Base-by-base conservation (phyloP, 495 filamentous ascomycete genomes). In the Xeromyces bisporus region DNA sequence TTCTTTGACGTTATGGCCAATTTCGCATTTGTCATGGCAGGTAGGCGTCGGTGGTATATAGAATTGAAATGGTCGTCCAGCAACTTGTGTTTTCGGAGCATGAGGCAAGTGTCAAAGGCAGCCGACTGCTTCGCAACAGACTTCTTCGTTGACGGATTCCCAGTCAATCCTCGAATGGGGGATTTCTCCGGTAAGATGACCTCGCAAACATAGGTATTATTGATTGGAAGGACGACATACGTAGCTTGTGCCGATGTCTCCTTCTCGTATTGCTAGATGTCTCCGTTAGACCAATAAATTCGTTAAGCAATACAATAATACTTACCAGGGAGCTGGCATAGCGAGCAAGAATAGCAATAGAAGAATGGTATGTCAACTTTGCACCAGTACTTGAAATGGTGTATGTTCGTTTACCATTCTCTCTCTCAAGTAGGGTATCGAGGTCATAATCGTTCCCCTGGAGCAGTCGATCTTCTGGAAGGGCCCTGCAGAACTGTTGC, bases 1-100 rank as follows among this genome's bases (percentile, higher is more conserved):
- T 78, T 82, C 36, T 80, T 84, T 15, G 67, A 73, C 35, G 73
- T 77, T 26, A 94, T 60, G 0, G 91, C 85, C 9, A 97, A 57
- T n/a, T 71, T 68, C 1, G 91, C 85, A 51, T 96, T 96, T 26
- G 82, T 67, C 83, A 93, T 93, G 5, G 62, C 69, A 2, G 83
- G 86, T 2, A 86, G 56, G 24, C 71, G 61, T 40, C 78, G 87
- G 15, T 66, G 72, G 34, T 79, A 80, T 2, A 67, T 70, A 0
- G 89, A 80, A 31, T 73, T 60, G 6, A 94, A 62, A 42, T 83
- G 52, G 4, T 69, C 66, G 51, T 93, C 75, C 0, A 97, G 52
- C 35, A 80, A 69, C 6, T 66, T 63, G 24, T 66, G 61, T 34
- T 70, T 68, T 15, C 76, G 60, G 3, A 97, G 66, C 32, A 71